These are phyloP conservation scores for Vitis rupestris DNA, from an alignment of 164 flowering plant species.

Conservation along the genomic window DNA sequence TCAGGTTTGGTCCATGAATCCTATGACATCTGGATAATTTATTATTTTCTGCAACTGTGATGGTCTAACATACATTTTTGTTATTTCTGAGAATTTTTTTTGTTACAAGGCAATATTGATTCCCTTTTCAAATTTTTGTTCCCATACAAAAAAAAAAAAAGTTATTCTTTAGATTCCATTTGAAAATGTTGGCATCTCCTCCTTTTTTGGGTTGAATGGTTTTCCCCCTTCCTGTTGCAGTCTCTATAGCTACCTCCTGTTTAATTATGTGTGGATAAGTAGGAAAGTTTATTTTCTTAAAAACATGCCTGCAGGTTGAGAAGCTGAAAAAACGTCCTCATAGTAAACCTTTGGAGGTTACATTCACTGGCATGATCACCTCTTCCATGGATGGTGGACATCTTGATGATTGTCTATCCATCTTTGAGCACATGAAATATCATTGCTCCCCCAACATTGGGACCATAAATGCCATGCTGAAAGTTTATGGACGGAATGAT, in stretches of 20 bases:
- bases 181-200: no score
- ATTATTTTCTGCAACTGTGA: no score
- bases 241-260: not conserved
- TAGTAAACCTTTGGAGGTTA: constrained; percentile 63
- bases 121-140: no score
- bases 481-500: constrained; percentile 74
- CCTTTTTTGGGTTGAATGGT: not conserved
- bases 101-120: no score
- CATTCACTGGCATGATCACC: constrained; percentile 90
- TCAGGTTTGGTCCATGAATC: no score
- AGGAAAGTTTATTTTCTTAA: not conserved
- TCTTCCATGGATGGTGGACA: constrained; percentile 85
- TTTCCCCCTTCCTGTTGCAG: not conserved
- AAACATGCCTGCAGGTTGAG: constrained; percentile 59
- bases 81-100: no score
- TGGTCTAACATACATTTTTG: no score
- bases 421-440: constrained; percentile 62
- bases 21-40: no score
- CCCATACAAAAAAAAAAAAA: no score
- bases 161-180: no score
- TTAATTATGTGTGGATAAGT: not conserved
- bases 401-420: constrained; percentile 57
- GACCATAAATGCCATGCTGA: constrained; percentile 79
- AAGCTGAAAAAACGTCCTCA: constrained; percentile 57
- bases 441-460: constrained; percentile 71